Evolutionary conservation across 2,329 filamentous ascomycete genomes (phyloP).

Genomic region (Stromatinia cepivora): DNA sequence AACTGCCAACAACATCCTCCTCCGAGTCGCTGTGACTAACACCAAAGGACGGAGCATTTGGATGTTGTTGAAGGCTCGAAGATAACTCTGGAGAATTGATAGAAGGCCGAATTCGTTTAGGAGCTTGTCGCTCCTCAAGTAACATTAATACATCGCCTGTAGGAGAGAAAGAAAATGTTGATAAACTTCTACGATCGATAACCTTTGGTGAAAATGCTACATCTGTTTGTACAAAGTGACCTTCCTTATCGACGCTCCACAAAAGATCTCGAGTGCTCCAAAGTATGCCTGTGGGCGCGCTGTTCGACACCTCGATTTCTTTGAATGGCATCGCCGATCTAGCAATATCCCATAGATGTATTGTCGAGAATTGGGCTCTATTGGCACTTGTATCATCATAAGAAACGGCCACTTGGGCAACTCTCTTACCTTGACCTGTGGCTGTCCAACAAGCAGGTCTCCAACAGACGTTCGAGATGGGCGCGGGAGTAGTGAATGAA

Average conservation of each 20-base stretch:
- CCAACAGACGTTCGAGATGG: constrained; percentile 61
- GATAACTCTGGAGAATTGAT: constrained; percentile 36
- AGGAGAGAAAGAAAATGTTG: constrained; percentile 60
- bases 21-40: constrained; percentile 64
- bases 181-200: constrained; percentile 62
- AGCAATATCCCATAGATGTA: constrained; percentile 70
- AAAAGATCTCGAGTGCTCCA: constrained; percentile 67
- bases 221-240: constrained; percentile 64
- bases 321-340: constrained; percentile 67
- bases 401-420: constrained; percentile 61
- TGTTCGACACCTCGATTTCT: constrained; percentile 61
- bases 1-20: constrained; percentile 62
- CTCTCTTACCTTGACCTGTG: constrained; percentile 58
- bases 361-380: constrained; percentile 56
- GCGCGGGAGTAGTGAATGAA: constrained; percentile 60
- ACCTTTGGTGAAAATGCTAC: constrained; percentile 63
- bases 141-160: constrained; percentile 61
- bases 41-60: constrained; percentile 52
- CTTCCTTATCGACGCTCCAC: constrained; percentile 65
- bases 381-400: constrained; percentile 59
- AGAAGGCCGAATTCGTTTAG: constrained; percentile 46
- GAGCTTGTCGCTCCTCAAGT: constrained; percentile 56
- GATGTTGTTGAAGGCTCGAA: constrained; percentile 44
- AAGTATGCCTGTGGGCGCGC: constrained; percentile 56
- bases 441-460: constrained; percentile 66